phyloP scores from a whole-genome alignment of 106 monocot genomes.

The Dendrobium chrysotoxum region DNA sequence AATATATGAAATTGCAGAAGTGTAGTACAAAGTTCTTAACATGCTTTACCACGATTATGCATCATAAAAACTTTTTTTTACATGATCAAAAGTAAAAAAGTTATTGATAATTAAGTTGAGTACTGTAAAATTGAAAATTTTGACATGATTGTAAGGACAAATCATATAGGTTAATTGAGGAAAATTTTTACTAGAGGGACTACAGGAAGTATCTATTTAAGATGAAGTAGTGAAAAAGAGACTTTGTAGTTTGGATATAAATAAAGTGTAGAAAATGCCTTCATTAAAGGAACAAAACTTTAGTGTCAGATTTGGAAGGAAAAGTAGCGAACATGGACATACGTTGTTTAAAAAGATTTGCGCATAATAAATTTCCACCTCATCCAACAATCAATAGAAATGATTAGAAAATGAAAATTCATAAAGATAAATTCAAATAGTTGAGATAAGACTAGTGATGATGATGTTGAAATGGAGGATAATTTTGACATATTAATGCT shows the following conservation, averaged over 20 bases:
- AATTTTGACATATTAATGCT: background rate
- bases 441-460: background rate
- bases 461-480: background rate
- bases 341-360: background rate
- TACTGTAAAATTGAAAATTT: background rate
- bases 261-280: background rate
- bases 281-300: background rate
- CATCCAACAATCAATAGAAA: background rate
- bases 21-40: background rate
- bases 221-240: background rate
- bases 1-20: background rate
- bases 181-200: background rate
- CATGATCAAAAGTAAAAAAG: background rate
- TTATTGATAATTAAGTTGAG: background rate
- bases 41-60: background rate
- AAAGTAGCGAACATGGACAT: background rate
- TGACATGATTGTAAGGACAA: background rate
- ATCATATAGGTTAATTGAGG: background rate
- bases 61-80: background rate
- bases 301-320: background rate
- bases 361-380: background rate
- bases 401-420: background rate
- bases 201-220: background rate
- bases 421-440: background rate
- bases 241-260: background rate